A percentile compares a stretch with the other conserved stretches of the same genome.
Evolutionary conservation across 805 yeast genomes (phyloP).

Genomic region (Danielia reshetovae): DNA sequence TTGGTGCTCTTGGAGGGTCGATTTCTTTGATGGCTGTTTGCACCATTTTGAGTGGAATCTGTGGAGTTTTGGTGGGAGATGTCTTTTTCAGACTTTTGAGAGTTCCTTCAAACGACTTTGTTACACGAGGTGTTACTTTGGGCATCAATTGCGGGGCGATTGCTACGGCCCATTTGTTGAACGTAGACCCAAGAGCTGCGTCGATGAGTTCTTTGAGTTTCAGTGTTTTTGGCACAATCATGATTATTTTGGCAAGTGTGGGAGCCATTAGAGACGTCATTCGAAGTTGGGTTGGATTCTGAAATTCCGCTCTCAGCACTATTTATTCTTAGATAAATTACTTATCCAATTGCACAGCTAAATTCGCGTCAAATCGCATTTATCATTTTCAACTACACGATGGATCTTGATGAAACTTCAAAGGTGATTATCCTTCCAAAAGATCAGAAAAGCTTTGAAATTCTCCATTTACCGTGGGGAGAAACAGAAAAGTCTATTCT

Average conservation of each 20-base stretch:
- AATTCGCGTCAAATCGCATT: neutral
- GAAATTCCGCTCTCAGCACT: neutral
- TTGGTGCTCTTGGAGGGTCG: slow-evolving; percentile 63
- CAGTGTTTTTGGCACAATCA: slow-evolving; percentile 65
- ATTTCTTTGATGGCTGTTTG: slow-evolving; percentile 72
- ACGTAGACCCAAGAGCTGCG: slow-evolving; percentile 74
- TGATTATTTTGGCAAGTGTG: slow-evolving; percentile 67
- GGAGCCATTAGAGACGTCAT: slow-evolving; percentile 37
- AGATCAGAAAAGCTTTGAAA: slow-evolving; percentile 1
- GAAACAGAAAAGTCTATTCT: slow-evolving; percentile 6
- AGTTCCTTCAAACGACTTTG: slow-evolving; percentile 59
- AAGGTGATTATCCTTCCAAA: slow-evolving; percentile 12
- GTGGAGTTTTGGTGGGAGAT: slow-evolving; percentile 69
- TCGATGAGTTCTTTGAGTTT: slow-evolving; percentile 72
- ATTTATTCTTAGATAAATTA: neutral
- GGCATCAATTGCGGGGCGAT: slow-evolving; percentile 83
- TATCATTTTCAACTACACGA: neutral
- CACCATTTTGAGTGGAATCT: slow-evolving; percentile 70
- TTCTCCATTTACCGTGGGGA: slow-evolving; percentile 3
- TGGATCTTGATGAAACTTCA: slow-evolving; percentile 5
- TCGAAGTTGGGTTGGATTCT: slow-evolving; percentile 44
- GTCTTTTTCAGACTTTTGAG: slow-evolving; percentile 45
- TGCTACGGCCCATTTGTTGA: slow-evolving; percentile 70
- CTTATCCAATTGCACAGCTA: neutral
- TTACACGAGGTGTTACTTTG: slow-evolving; percentile 70